Percentiles rank a stretch among this genome's conserved stretches.
These are phyloP conservation scores for Aspergillus fijiensis DNA, from an alignment of 2,329 filamentous ascomycete genomes.

Conservation along the genomic window DNA sequence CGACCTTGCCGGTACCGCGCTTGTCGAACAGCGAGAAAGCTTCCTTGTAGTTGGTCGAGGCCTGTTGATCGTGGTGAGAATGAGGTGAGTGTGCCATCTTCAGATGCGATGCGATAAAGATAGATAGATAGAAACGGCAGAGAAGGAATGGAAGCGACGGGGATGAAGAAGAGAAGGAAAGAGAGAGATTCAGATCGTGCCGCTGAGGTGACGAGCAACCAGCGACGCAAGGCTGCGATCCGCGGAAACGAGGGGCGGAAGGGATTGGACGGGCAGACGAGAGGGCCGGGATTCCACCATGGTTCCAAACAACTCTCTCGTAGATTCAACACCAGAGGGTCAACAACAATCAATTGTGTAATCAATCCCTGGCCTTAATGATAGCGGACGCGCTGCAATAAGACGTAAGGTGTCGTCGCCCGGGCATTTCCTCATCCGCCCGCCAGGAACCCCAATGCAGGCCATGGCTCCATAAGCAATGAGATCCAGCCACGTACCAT, in stretches of 20 bases:
- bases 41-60: slow-evolving; percentile 99
- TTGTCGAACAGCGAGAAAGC: slow-evolving; percentile 99
- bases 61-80: slow-evolving; percentile 47
- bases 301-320: neutral
- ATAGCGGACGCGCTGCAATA: neutral
- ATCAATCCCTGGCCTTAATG: neutral
- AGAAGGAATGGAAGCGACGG: slow-evolving; percentile 5
- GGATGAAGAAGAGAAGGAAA: slow-evolving; percentile 1
- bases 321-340: neutral
- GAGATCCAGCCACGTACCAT: slow-evolving; percentile 14
- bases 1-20: slow-evolving; percentile 91
- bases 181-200: neutral
- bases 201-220: slow-evolving; percentile 1
- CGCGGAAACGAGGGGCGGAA: slow-evolving; percentile 14
- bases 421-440: slow-evolving; percentile 1
- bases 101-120: slow-evolving; percentile 2
- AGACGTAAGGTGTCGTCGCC: neutral
- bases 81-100: slow-evolving; percentile 23
- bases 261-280: slow-evolving; percentile 11
- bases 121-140: slow-evolving; percentile 12
- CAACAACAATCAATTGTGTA: neutral
- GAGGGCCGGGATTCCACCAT: slow-evolving; percentile 6
- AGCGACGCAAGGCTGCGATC: slow-evolving; percentile 8
- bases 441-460: neutral
- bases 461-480: neutral